Conservation (phyloP, 2,329 filamentous ascomycete species). For the Bipolaris oryzae region DNA sequence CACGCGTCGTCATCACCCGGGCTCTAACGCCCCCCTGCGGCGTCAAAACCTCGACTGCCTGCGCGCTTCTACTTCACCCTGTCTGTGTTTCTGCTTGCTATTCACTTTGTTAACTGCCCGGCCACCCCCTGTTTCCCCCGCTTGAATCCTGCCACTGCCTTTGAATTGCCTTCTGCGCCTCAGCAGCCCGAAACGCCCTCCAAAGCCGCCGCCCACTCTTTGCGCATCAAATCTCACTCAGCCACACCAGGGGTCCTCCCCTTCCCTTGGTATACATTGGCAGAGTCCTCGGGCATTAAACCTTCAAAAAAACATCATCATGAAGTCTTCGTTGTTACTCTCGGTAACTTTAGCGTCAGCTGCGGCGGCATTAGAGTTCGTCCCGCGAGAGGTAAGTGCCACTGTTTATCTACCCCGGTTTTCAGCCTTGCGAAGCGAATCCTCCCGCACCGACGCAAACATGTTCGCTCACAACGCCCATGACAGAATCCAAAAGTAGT, state of each 20-base stretch:
- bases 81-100: conserved; percentile 2
- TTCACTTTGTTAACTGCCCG: conserved; percentile 2
- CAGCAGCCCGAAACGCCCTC: conserved; percentile 3
- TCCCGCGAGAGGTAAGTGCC: conserved; percentile 43
- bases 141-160: not conserved
- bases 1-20: conserved; percentile 21
- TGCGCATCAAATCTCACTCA: conserved; percentile 20
- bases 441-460: conserved; percentile 13
- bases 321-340: conserved; percentile 42
- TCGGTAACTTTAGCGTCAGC: conserved; percentile 39
- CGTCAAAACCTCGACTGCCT: conserved; percentile 6
- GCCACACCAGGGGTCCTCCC: conserved; percentile 7
- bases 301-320: conserved; percentile 12
- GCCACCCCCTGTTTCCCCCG: conserved; percentile 4
- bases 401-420: conserved; percentile 33
- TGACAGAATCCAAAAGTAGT: conserved; percentile 54
- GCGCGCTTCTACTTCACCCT: conserved; percentile 5
- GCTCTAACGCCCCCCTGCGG: conserved; percentile 10
- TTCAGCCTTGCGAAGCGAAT: conserved; percentile 21
- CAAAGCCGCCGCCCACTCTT: conserved; percentile 14
- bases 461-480: not conserved
- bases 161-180: conserved; percentile 1
- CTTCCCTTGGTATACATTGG: conserved; percentile 16
- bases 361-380: conserved; percentile 37
- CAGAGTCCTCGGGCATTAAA: not conserved